These are phyloP conservation scores for Backusella tuberculispora DNA, from an alignment of 192 early-diverging fungal species.

Conservation along the genomic window DNA sequence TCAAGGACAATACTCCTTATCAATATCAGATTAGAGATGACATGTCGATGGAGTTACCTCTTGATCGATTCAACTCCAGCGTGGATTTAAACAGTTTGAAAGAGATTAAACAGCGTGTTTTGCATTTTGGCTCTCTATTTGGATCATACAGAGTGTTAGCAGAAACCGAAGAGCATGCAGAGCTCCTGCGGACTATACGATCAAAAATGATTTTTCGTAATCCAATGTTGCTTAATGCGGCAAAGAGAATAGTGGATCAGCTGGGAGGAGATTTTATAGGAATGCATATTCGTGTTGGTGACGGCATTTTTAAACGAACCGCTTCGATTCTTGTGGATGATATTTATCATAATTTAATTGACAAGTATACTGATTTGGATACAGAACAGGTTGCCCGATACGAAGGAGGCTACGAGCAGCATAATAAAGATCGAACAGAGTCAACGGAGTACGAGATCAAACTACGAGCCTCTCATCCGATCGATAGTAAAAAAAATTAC, in stretches of 20 bases:
- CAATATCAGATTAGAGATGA: conserved; percentile 61
- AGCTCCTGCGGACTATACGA: conserved; percentile 40
- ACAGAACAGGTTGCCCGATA: conserved; percentile 35
- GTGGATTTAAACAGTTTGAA: conserved; percentile 42
- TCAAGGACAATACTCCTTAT: conserved; percentile 50
- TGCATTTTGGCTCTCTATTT: conserved; percentile 62
- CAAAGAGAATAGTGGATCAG: conserved; percentile 48
- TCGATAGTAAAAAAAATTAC: conserved; percentile 5
- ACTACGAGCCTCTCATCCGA: conserved; percentile 11
- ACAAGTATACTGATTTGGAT: conserved; percentile 44
- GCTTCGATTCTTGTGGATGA: conserved; percentile 51
- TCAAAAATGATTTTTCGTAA: conserved; percentile 52
- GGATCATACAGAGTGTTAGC: conserved; percentile 50
- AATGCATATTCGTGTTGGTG: conserved; percentile 55
- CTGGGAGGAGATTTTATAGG: conserved; percentile 59
- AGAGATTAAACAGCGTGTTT: conserved; percentile 39
- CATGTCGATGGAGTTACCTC: conserved; percentile 26
- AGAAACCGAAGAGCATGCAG: conserved; percentile 44
- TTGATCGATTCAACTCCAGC: conserved; percentile 45
- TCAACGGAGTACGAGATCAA: conserved; percentile 44
- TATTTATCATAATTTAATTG: conserved; percentile 49
- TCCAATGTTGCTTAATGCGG: conserved; percentile 48
- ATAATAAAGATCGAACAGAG: conserved; percentile 40
- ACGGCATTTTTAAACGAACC: conserved; percentile 50
- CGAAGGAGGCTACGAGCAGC: conserved; percentile 25